Evolutionary conservation across 2,329 filamentous ascomycete genomes (phyloP).

Genomic region (Stagonosporopsis cucurbitacearum): DNA sequence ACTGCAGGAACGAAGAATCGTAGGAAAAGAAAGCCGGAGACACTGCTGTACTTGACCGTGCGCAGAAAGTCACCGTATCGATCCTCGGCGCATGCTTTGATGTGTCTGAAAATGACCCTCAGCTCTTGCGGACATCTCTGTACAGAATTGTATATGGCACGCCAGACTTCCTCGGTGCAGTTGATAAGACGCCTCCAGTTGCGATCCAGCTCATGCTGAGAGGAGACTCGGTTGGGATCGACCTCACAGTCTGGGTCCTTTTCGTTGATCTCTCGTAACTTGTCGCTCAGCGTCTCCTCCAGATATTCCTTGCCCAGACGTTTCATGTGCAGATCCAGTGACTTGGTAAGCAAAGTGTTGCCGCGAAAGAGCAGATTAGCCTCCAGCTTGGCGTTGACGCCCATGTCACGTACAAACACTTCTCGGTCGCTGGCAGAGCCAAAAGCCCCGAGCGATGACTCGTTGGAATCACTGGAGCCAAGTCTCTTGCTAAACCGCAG

Average conservation of each 20-base stretch:
- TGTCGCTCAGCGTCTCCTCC: conserved; percentile 83
- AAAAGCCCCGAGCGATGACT: conserved; percentile 51
- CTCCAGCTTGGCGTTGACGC: conserved; percentile 80
- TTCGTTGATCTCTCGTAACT: conserved; percentile 87
- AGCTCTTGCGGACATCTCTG: conserved; percentile 79
- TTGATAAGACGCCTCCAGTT: conserved; percentile 82
- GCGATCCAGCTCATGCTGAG: conserved; percentile 73
- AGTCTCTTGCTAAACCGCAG: conserved; percentile 73
- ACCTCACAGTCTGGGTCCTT: conserved; percentile 93
- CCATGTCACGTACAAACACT: conserved; percentile 75
- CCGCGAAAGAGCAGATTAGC: conserved; percentile 95
- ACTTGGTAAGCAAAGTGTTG: conserved; percentile 91
- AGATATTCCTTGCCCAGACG: conserved; percentile 91
- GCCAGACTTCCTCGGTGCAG: conserved; percentile 84
- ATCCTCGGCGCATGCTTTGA: conserved; percentile 90
- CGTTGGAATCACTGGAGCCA: conserved; percentile 72
- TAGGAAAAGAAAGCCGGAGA: conserved; percentile 92
- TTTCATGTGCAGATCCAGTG: conserved; percentile 94
- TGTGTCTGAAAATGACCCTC: conserved; percentile 85
- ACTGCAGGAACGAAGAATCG: conserved; percentile 97
- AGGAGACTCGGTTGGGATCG: conserved; percentile 78
- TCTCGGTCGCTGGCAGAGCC: conserved; percentile 66
- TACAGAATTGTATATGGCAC: conserved; percentile 77
- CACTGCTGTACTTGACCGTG: conserved; percentile 89
- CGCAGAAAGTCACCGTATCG: conserved; percentile 91